phyloP scores from a whole-genome alignment of 139 green algal species.

The Micractinium sp. region DNA sequence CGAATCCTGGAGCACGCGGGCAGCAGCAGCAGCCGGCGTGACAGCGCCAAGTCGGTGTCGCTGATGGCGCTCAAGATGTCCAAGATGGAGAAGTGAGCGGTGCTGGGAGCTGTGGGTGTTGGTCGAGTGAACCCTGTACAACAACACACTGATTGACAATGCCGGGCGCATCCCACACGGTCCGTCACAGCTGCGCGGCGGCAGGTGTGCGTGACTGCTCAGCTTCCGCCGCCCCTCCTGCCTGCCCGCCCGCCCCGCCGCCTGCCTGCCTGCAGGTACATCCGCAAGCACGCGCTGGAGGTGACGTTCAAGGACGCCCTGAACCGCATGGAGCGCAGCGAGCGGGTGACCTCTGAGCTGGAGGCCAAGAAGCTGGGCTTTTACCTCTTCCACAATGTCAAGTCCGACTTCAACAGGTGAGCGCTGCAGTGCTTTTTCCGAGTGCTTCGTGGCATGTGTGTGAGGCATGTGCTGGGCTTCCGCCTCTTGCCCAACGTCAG shows the following conservation, averaged over 20 bases:
- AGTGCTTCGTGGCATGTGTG: neutral
- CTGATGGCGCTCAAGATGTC: slow-evolving; percentile 36
- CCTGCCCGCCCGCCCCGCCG: neutral
- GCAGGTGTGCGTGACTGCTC: too few relatives aligned
- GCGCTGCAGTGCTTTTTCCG: neutral
- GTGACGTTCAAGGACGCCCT: slow-evolving; percentile 67
- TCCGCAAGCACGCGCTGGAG: slow-evolving; percentile 69
- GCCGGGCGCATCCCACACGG: too few relatives aligned
- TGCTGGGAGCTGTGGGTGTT: neutral
- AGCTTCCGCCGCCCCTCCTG: neutral
- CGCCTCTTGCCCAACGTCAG: too few relatives aligned
- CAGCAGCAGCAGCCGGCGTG: neutral
- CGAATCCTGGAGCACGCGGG: neutral
- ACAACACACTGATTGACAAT: too few relatives aligned
- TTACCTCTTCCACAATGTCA: slow-evolving; percentile 73
- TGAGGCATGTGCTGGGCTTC: neutral
- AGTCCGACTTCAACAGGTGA: slow-evolving; percentile 44
- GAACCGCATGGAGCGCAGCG: slow-evolving; percentile 22
- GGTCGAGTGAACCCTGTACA: too few relatives aligned
- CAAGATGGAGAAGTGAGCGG: slow-evolving; percentile 41
- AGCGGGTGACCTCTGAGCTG: slow-evolving; percentile 54
- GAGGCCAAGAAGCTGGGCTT: slow-evolving; percentile 69
- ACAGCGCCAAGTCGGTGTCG: too few relatives aligned
- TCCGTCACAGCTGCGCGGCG: too few relatives aligned
- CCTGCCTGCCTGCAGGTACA: slow-evolving; percentile 51